Evolutionary conservation across 352 stramenopile genomes (phyloP).

Genomic region (Globisporangium irregulare): DNA sequence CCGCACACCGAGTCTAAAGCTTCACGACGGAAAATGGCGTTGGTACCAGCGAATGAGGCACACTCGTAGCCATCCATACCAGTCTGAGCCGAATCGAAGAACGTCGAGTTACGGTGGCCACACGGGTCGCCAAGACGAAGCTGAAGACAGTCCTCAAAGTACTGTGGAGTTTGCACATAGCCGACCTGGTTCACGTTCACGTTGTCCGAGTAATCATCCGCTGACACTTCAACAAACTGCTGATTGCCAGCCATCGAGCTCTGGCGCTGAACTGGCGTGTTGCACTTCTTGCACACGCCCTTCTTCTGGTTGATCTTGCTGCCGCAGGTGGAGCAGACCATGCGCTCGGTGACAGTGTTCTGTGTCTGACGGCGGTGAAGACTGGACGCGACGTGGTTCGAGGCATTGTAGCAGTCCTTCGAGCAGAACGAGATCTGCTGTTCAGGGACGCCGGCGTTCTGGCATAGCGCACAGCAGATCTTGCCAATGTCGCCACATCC

Average conservation of each 20-base stretch:
- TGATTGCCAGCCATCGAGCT: conserved; percentile 14
- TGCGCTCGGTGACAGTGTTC: conserved; percentile 60
- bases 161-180: conserved; percentile 73
- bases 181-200: conserved; percentile 69
- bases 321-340: conserved; percentile 56
- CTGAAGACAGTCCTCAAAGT: conserved; percentile 71
- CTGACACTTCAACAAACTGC: conserved; percentile 50
- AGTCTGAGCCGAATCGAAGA: conserved; percentile 71
- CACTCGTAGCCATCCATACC: conserved; percentile 75
- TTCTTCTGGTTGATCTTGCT: conserved; percentile 70
- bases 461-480: conserved; percentile 84
- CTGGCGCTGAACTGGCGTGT: conserved; percentile 13
- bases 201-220: conserved; percentile 69
- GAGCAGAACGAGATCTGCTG: conserved; percentile 86
- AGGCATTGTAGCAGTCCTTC: conserved; percentile 79
- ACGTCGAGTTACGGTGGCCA: conserved; percentile 69
- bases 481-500: conserved; percentile 47
- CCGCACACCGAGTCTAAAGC: conserved; percentile 68
- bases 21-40: conserved; percentile 73
- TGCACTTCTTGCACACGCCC: conserved; percentile 60
- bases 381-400: conserved; percentile 56
- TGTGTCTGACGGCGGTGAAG: conserved; percentile 69
- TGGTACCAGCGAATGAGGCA: conserved; percentile 69
- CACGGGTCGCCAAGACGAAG: conserved; percentile 57
- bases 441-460: conserved; percentile 81